Evolutionary conservation across 176 grass and related monocot genomes (phyloP).

Genomic region (Cenchrus purpureus): DNA sequence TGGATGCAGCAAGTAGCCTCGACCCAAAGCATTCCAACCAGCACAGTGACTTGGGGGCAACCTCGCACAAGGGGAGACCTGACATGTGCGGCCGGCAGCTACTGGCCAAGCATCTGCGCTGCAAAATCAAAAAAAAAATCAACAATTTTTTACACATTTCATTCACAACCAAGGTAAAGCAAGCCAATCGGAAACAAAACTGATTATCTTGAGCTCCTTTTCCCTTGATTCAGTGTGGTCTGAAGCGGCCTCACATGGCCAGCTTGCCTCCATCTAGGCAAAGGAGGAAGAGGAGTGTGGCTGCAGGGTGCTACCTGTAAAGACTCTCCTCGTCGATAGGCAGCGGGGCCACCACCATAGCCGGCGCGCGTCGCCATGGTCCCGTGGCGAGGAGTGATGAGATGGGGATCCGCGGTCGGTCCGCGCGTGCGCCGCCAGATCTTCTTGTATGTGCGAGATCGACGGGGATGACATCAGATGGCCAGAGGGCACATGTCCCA

Average conservation of each 20-base stretch:
- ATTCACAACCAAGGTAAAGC: not conserved
- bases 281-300: not conserved
- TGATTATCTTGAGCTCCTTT: not conserved
- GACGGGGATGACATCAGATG: no score
- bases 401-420: no score
- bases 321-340: not conserved
- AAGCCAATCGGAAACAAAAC: not conserved
- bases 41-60: constrained; percentile 1
- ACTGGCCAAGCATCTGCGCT: constrained; percentile 32
- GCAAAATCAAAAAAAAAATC: not conserved
- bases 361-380: no score
- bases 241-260: no score
- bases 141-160: not conserved
- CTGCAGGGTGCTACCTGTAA: not conserved
- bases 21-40: constrained; percentile 5
- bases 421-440: no score
- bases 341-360: not conserved
- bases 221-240: not conserved
- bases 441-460: no score
- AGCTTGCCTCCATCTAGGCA: not conserved
- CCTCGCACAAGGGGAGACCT: constrained; percentile 27
- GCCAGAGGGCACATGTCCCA: no score
- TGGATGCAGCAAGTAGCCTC: not conserved
- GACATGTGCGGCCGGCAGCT: constrained; percentile 22
- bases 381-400: no score